Conservation (phyloP, 768 basidiomycete genomes). For the Rhodotorula paludigena region DNA sequence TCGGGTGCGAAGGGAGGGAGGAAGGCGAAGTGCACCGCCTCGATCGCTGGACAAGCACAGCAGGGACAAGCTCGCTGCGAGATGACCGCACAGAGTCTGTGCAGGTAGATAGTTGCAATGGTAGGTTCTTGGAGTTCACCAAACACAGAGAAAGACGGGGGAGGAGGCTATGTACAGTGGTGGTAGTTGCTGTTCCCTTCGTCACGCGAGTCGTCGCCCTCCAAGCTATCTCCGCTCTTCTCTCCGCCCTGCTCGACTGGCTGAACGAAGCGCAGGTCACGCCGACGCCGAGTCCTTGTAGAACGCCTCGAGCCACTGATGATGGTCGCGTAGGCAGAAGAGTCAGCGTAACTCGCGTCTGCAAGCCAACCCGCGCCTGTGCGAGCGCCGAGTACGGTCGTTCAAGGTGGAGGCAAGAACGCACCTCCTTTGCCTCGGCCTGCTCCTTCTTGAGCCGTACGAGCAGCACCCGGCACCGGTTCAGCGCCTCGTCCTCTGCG, state of each 20-base stretch:
- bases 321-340: neutral
- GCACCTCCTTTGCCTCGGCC: conserved; percentile 55
- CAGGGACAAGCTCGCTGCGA: too few relatives aligned
- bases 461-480: conserved; percentile 58
- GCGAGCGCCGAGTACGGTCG: neutral
- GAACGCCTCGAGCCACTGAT: neutral
- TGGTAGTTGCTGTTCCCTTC: too few relatives aligned
- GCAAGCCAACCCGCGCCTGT: neutral
- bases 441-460: conserved; percentile 64
- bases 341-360: neutral
- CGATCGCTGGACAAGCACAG: too few relatives aligned
- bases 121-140: too few relatives aligned
- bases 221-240: too few relatives aligned
- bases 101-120: too few relatives aligned
- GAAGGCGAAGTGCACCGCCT: neutral
- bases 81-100: too few relatives aligned
- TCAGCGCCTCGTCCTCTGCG: conserved; percentile 44
- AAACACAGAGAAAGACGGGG: too few relatives aligned
- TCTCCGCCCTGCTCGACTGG: neutral
- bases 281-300: neutral
- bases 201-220: neutral
- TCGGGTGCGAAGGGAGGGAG: neutral
- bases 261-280: too few relatives aligned
- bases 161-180: neutral
- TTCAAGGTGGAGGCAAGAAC: neutral